phyloP scores from a whole-genome alignment of 305 asterid species.

The Fraxinus nigra region DNA sequence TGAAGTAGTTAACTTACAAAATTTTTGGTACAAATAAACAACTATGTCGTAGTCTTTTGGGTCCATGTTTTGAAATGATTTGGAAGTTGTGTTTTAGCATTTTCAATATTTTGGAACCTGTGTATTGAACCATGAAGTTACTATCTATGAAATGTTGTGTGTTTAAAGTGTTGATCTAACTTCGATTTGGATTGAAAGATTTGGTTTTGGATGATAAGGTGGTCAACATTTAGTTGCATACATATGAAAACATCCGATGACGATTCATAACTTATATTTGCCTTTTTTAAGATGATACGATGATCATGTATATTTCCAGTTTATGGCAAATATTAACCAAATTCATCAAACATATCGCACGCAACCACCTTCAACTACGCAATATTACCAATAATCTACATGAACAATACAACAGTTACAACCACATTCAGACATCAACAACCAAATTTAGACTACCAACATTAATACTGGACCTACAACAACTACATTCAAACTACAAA shows the following conservation, averaged over 20 bases:
- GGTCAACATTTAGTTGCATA: no score
- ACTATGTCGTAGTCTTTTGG: neutral
- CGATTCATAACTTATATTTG: no score
- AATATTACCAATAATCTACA: neutral
- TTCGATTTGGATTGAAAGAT: no score
- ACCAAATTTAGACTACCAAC: neutral
- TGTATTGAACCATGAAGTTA: neutral
- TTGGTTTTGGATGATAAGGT: no score
- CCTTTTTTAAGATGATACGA: no score
- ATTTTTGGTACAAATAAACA: no score
- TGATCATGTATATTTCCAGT: no score
- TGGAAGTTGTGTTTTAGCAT: neutral
- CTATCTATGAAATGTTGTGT: neutral
- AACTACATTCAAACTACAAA: neutral
- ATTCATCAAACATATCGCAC: no score
- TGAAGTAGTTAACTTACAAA: neutral
- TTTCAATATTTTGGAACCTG: neutral
- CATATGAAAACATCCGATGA: no score
- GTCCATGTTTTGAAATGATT: neutral
- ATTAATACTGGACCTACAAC: neutral
- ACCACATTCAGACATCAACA: no score
- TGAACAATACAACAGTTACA: neutral
- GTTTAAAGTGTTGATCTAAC: neutral
- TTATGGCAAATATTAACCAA: no score
- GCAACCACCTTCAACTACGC: neutral